phyloP scores from a whole-genome alignment of 2,329 filamentous ascomycete species.

The Alternaria sp. region DNA sequence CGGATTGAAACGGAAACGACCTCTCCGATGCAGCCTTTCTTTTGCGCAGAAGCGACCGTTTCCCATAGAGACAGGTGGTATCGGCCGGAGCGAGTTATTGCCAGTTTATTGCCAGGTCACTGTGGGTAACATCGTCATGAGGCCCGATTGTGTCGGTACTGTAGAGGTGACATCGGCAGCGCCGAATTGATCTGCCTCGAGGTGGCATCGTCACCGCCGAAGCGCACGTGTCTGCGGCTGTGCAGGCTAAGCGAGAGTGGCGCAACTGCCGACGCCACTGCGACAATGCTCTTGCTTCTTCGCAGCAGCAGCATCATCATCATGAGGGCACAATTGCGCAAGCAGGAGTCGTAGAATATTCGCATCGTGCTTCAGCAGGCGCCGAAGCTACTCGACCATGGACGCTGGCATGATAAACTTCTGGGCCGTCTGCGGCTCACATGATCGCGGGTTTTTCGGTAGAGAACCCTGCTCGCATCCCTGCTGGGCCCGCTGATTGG shows the following conservation, averaged over 20 bases:
- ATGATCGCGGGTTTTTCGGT: conserved; percentile 33
- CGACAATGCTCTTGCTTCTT: background rate
- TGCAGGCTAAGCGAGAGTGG: conserved; percentile 21
- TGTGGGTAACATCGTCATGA: conserved; percentile 1
- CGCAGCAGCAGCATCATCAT: conserved; percentile 5
- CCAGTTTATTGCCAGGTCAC: conserved; percentile 2
- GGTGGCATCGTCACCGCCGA: conserved; percentile 19
- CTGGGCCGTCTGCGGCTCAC: conserved; percentile 40
- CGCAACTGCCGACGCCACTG: conserved; percentile 20
- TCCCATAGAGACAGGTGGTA: conserved; percentile 21
- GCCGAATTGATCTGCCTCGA: conserved; percentile 32
- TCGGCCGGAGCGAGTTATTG: conserved; percentile 27
- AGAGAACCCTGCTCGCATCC: conserved; percentile 37
- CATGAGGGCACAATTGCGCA: conserved; percentile 18
- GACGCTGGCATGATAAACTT: conserved; percentile 23
- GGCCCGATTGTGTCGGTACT: conserved; percentile 4
- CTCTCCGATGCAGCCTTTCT: conserved; percentile 16
- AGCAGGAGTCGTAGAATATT: conserved; percentile 18
- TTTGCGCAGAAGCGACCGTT: conserved; percentile 20
- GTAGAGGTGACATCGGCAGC: conserved; percentile 26
- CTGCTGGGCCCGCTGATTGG: conserved; percentile 44
- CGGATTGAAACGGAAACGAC: conserved; percentile 34
- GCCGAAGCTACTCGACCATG: conserved; percentile 42
- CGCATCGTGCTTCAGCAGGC: conserved; percentile 43
- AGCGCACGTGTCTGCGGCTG: background rate